Conservation (phyloP, 345 rosid species). For the Citrus unshiu region DNA sequence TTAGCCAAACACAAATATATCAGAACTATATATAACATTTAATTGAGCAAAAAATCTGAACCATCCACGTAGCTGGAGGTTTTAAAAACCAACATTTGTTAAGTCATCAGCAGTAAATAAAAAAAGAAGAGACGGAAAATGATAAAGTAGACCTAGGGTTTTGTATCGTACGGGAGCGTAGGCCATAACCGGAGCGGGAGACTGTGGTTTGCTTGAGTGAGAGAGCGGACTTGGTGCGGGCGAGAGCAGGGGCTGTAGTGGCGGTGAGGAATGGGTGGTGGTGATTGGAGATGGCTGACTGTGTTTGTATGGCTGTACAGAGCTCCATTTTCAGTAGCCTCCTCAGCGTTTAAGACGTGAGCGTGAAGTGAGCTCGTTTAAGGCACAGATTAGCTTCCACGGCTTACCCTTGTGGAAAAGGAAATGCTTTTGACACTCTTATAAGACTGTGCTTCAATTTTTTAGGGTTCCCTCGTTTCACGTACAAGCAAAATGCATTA, state of each 20-base stretch:
- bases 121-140: neutral
- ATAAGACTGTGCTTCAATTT: neutral
- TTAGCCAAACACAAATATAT: neutral
- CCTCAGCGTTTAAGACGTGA: too few species aligned
- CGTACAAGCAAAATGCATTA: neutral
- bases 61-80: neutral
- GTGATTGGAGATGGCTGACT: conserved; percentile 8
- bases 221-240: conserved; percentile 18
- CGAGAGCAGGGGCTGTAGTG: neutral
- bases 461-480: neutral
- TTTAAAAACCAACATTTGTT: neutral
- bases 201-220: conserved; percentile 14
- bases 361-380: neutral
- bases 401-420: neutral
- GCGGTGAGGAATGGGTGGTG: conserved; percentile 7
- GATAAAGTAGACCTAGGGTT: conserved; percentile 28
- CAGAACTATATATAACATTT: neutral
- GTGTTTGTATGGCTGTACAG: conserved; percentile 14
- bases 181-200: conserved; percentile 8
- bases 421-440: neutral
- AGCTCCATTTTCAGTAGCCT: conserved; percentile 39
- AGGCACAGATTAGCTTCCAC: neutral
- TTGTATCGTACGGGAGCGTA: conserved; percentile 34
- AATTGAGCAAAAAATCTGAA: neutral
- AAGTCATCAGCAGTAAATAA: neutral